A percentile compares a stretch with the other conserved stretches of the same genome.
phyloP scores from a whole-genome alignment of 495 filamentous ascomycete species.

The Talaromyces nanjingensis region DNA sequence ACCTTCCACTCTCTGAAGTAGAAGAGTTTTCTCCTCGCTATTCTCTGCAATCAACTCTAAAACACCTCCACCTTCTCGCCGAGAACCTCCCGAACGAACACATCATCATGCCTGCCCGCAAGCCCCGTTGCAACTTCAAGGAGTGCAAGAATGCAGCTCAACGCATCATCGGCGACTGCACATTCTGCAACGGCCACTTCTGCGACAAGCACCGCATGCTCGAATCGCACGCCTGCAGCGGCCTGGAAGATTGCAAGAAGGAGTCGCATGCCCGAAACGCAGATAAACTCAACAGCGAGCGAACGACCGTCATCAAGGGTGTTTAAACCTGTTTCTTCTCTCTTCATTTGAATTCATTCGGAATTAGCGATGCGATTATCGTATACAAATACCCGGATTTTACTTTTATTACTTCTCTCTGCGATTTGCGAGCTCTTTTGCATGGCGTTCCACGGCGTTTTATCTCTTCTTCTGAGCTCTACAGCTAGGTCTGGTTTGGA shows the following conservation, averaged over 20 bases:
- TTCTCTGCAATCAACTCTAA: conserved; percentile 18
- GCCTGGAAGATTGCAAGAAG: conserved; percentile 97
- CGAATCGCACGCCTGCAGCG: conserved; percentile 86
- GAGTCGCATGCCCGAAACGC: conserved; percentile 88
- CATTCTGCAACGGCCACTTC: conserved; percentile 87
- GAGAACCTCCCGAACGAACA: conserved; percentile 14
- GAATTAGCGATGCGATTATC: conserved; percentile 8
- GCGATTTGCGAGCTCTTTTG: conserved; percentile 12
- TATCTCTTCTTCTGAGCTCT: not conserved
- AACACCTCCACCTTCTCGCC: conserved; percentile 12
- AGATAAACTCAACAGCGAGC: conserved; percentile 82
- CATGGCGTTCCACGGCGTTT: conserved; percentile 19
- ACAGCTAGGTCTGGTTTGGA: not conserved
- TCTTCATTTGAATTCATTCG: not conserved
- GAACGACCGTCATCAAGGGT: conserved; percentile 66
- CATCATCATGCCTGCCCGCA: conserved; percentile 57
- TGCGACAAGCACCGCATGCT: conserved; percentile 90
- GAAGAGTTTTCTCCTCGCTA: conserved; percentile 17
- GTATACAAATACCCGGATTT: conserved; percentile 15
- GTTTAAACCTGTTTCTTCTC: conserved; percentile 31
- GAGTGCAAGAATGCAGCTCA: conserved; percentile 80
- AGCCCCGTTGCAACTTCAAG: conserved; percentile 80
- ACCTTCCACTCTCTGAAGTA: not conserved
- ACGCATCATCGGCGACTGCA: conserved; percentile 91
- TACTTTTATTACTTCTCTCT: conserved; percentile 6